Evolutionary conservation across 805 yeast species (phyloP).

Genomic region (Danielozyma ontarioensis): DNA sequence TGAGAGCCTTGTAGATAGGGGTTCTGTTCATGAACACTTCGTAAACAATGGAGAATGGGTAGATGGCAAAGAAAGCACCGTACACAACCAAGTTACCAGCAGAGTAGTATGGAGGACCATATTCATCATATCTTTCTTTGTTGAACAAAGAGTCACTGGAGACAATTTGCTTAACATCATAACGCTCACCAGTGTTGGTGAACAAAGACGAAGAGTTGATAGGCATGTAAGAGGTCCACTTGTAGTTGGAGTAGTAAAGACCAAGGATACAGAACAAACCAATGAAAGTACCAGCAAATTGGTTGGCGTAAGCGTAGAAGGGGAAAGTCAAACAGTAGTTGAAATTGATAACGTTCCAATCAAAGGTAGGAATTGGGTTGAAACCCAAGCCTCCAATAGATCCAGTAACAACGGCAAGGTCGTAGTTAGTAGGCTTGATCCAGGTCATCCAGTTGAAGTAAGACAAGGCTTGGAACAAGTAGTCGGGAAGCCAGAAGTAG

Average conservation of each 20-base stretch:
- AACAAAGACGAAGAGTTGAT: conserved; percentile 17
- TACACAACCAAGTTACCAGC: conserved; percentile 17
- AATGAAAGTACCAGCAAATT: conserved; percentile 8
- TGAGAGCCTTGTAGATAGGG: conserved; percentile 8
- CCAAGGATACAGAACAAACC: conserved; percentile 12
- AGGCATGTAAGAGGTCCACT: conserved; percentile 26
- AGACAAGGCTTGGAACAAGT: conserved; percentile 36
- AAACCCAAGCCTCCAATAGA: conserved; percentile 42
- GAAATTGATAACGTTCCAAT: conserved; percentile 37
- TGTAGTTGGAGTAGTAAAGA: conserved; percentile 21
- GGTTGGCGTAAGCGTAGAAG: conserved; percentile 24
- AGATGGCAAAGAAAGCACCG: conserved; percentile 20
- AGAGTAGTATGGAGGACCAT: conserved; percentile 18
- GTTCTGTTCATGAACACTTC: conserved; percentile 9
- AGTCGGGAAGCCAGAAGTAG: conserved; percentile 44
- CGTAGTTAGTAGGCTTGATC: conserved; percentile 48
- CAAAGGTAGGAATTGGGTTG: conserved; percentile 51
- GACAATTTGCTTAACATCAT: conserved; percentile 11
- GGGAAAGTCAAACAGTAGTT: conserved; percentile 38
- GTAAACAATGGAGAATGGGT: conserved; percentile 20
- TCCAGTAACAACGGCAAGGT: conserved; percentile 48
- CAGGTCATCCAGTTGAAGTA: conserved; percentile 54
- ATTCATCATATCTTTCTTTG: conserved; percentile 10
- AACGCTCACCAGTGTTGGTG: conserved; percentile 19
- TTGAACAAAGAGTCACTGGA: conserved; percentile 7